These are phyloP conservation scores for Pyrenophora graminea DNA, from an alignment of 2,329 filamentous ascomycete species.

Conservation along the genomic window DNA sequence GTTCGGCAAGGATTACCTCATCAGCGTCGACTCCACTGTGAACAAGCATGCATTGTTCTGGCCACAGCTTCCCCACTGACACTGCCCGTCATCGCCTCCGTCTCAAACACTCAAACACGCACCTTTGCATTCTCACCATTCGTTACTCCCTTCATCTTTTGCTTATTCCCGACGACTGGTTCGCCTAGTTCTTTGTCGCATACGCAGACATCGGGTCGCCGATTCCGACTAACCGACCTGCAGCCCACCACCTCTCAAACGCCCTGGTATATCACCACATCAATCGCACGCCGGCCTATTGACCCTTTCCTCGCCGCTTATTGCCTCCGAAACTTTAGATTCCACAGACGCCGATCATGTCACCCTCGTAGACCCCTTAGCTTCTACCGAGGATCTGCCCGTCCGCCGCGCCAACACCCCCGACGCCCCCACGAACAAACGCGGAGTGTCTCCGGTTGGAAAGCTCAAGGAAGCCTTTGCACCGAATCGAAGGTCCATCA, in stretches of 20 bases:
- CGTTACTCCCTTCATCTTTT: constrained; percentile 8
- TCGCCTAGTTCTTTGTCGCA: constrained; percentile 20
- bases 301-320: constrained; percentile 55
- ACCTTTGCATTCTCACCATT: constrained; percentile 13
- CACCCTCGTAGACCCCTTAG: constrained; percentile 38
- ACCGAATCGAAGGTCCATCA: constrained; percentile 35
- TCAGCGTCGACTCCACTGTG: constrained; percentile 27
- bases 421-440: constrained; percentile 49
- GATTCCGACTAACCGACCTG: constrained; percentile 30
- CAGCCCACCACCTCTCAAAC: constrained; percentile 40
- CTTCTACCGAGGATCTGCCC: constrained; percentile 34
- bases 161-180: constrained; percentile 5
- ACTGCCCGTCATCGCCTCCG: constrained; percentile 8
- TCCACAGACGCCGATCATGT: constrained; percentile 25
- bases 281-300: constrained; percentile 55
- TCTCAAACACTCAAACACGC: constrained; percentile 16
- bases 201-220: constrained; percentile 17
- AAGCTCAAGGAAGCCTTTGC: constrained; percentile 74
- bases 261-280: constrained; percentile 52
- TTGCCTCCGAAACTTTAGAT: constrained; percentile 48
- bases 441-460: constrained; percentile 70
- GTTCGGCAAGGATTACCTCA: constrained; percentile 3
- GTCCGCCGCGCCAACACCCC: constrained; percentile 40
- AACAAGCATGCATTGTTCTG: constrained; percentile 21
- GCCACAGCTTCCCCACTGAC: constrained; percentile 28